Evolutionary conservation across 164 flowering plant genomes (phyloP), one percentile per base, ranked within the genome.

Genomic region (Chloranthus sessilifolius): DNA sequence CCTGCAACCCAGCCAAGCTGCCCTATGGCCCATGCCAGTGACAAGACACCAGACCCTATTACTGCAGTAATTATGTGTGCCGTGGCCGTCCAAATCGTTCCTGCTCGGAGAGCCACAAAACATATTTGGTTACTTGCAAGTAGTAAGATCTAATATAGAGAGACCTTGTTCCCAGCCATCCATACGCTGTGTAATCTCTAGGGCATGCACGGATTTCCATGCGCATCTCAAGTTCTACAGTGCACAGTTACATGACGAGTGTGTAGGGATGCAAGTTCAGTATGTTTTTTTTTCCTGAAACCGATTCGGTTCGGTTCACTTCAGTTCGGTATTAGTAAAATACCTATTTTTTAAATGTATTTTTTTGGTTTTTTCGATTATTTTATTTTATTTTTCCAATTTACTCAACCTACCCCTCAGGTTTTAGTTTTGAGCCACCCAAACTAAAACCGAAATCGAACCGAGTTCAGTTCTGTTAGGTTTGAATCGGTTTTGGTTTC

Each of bases 1-100:
- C 81, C 87, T 1, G 76, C 75, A 37, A 81, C 61, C 87, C 87
- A 81, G 19, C 87, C 83, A 5, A 81, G 81, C 62, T 78, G 83
- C 10, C 54, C 83, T 9, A 73, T 62, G 7, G 81, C 83, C 86
- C 86, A 78, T 57, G 81, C 83, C 62, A 80, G 44, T 0, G 86
- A 78, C 3, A 80, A 68, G 3, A 80, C 83, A 11, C 83, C 81
- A 3, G 86, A 80, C 23, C 83, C 86, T 26, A 80, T 80, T 3
- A 78, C 81, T 7, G 77, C 78, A 2, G 82, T 80, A n/a, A 77
- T 73, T 9, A 65, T 75, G 52, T 80, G 85, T 12, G 82, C 53
- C 7, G 70, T 48, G 31, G 81, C 74, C 0, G 87, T 81, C 83
- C 77, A 74, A 24, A 74, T 56, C 11, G 59, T 81, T 4, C 83